These are phyloP conservation scores for Pythium aristosporum DNA, from an alignment of 352 stramenopile genomes.

Conservation along the genomic window DNA sequence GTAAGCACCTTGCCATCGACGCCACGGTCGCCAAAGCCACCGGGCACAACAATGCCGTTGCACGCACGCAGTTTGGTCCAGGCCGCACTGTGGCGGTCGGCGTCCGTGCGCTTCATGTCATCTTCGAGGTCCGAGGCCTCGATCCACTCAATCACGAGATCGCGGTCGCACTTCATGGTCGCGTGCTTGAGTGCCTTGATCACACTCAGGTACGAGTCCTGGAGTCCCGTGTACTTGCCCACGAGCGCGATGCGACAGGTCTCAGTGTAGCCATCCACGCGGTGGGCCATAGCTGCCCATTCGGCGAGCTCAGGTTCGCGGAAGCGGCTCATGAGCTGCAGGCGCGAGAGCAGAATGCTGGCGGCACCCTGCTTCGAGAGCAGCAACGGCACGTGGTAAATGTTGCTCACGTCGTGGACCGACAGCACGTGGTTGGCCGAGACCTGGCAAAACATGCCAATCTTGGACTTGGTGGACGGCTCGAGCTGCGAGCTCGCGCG, in stretches of 20 bases:
- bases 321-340: conserved; percentile 91
- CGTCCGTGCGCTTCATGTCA: conserved; percentile 68
- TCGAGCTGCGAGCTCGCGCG: conserved; percentile 91
- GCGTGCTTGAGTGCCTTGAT: conserved; percentile 97
- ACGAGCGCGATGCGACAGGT: conserved; percentile 97
- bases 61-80: conserved; percentile 93
- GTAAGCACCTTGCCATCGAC: conserved; percentile 98
- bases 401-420: conserved; percentile 99
- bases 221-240: conserved; percentile 98
- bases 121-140: conserved; percentile 95
- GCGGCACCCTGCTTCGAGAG: conserved; percentile 95
- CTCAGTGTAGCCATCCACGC: conserved; percentile 90
- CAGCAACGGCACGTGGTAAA: conserved; percentile 99
- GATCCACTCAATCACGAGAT: conserved; percentile 98
- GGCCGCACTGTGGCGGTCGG: conserved; percentile 72
- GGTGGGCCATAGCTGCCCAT: conserved; percentile 92
- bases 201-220: conserved; percentile 99
- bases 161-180: conserved; percentile 91
- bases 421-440: conserved; percentile 93
- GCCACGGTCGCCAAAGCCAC: conserved; percentile 98
- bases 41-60: conserved; percentile 96
- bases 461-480: conserved; percentile 94
- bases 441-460: conserved; percentile 99
- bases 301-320: conserved; percentile 69
- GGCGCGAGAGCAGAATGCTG: conserved; percentile 92